phyloP scores from a whole-genome alignment of 257 asterid species.

The Solanum dulcamara region DNA sequence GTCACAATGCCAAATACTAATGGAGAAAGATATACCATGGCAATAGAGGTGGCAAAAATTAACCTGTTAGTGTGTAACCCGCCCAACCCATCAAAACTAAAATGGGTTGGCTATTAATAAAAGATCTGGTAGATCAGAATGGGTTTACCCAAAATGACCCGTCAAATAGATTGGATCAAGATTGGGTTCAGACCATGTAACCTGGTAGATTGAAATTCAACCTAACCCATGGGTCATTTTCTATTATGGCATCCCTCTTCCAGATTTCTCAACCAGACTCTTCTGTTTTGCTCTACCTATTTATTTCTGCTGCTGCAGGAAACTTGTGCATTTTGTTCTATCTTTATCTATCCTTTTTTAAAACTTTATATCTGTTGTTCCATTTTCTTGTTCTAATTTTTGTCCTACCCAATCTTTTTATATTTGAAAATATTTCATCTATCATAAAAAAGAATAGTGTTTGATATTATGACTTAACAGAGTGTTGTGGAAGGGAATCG shows the following conservation, averaged over 20 bases:
- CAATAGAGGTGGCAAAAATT: neutral
- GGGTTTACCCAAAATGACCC: neutral
- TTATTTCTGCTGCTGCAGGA: neutral
- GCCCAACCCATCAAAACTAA: neutral
- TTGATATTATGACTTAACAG: neutral
- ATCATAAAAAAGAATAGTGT: neutral
- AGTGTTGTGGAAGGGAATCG: too few species aligned
- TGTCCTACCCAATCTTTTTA: neutral
- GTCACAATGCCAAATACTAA: neutral
- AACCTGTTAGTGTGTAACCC: neutral
- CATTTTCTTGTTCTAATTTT: neutral
- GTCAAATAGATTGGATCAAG: neutral
- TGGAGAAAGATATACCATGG: neutral
- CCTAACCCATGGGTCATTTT: neutral
- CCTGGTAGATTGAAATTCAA: neutral
- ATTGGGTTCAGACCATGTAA: neutral
- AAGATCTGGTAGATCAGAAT: neutral
- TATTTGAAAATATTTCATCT: neutral
- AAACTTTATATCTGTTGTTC: neutral
- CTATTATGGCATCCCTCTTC: neutral
- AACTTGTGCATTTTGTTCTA: neutral
- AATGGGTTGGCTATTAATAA: neutral
- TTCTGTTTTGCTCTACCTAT: neutral
- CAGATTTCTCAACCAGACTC: neutral
- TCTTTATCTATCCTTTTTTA: neutral